Evolutionary conservation across 2,329 filamentous ascomycete genomes (phyloP).

Genomic region (Pseudocercospora macadamiae): DNA sequence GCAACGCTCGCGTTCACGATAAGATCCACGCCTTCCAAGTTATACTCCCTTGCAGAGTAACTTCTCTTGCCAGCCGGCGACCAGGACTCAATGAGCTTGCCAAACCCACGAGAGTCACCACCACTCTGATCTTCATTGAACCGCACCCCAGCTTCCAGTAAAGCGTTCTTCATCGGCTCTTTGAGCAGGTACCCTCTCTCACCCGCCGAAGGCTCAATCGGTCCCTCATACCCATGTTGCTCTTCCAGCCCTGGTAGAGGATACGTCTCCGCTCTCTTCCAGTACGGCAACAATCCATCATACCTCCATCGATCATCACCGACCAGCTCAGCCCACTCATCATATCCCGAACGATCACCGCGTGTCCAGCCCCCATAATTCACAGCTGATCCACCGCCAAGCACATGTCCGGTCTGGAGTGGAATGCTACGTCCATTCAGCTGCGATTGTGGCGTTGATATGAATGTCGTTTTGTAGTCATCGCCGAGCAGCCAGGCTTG

Average conservation of each 20-base stretch:
- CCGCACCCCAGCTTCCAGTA: slow-evolving; percentile 1
- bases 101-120: slow-evolving; percentile 4
- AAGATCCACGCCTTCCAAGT: slow-evolving; percentile 46
- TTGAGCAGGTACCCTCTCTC: slow-evolving; percentile 14
- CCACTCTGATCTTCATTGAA: slow-evolving; percentile 5
- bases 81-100: slow-evolving; percentile 9
- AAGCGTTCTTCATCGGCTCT: slow-evolving; percentile 1
- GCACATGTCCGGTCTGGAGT: slow-evolving; percentile 10
- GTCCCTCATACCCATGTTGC: slow-evolving; percentile 11
- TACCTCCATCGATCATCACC: slow-evolving; percentile 36
- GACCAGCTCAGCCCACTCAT: slow-evolving; percentile 39
- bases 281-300: slow-evolving; percentile 29
- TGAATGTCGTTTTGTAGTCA: background rate
- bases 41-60: slow-evolving; percentile 4
- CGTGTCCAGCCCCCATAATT: slow-evolving; percentile 18
- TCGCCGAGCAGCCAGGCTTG: slow-evolving; percentile 8
- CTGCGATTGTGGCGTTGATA: slow-evolving; percentile 2
- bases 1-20: slow-evolving; percentile 54
- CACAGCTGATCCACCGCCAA: slow-evolving; percentile 9
- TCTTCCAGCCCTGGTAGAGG: background rate
- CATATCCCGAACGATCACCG: slow-evolving; percentile 27
- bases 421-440: slow-evolving; percentile 1
- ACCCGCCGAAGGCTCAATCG: slow-evolving; percentile 4
- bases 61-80: background rate
- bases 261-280: slow-evolving; percentile 19